A percentile compares a stretch with the other conserved stretches of the same genome.
phyloP scores from a whole-genome alignment of 2,329 filamentous ascomycete species.

The Epichloe uncinata region DNA sequence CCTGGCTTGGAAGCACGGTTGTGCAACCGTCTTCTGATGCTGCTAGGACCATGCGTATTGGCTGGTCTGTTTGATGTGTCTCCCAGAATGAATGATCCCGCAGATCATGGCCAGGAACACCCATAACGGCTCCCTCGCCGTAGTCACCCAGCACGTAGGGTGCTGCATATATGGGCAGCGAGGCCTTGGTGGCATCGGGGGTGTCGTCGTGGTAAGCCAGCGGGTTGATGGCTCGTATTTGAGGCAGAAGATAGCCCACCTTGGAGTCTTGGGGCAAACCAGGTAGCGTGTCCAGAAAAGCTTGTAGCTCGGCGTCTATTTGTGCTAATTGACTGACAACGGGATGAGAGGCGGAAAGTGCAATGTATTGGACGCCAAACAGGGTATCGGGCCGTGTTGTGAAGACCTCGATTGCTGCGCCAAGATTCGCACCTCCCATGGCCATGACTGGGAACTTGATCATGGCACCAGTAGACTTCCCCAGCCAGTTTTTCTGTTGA shows the following conservation, averaged over 20 bases:
- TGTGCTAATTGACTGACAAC: constrained; percentile 49
- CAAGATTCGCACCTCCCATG: constrained; percentile 25
- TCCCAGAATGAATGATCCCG: constrained; percentile 73
- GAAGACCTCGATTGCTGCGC: constrained; percentile 54
- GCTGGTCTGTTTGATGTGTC: constrained; percentile 47
- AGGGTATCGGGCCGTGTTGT: constrained; percentile 79
- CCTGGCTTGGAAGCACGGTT: constrained; percentile 29
- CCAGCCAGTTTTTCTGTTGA: constrained; percentile 84
- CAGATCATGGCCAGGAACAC: constrained; percentile 72
- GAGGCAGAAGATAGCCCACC: constrained; percentile 53
- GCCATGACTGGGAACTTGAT: constrained; percentile 54
- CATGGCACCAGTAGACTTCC: constrained; percentile 55
- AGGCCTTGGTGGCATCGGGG: constrained; percentile 36
- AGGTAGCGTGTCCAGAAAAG: constrained; percentile 53
- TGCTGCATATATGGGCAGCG: constrained; percentile 65
- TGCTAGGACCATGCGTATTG: constrained; percentile 50
- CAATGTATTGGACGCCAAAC: constrained; percentile 77
- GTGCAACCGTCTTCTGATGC: constrained; percentile 35
- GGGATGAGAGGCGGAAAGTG: constrained; percentile 60
- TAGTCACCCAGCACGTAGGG: constrained; percentile 79
- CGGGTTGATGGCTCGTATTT: constrained; percentile 51
- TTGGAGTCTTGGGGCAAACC: constrained; percentile 42
- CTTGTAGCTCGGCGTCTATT: constrained; percentile 45
- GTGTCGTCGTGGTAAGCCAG: constrained; percentile 41
- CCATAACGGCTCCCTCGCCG: constrained; percentile 82